These are phyloP conservation scores for Neltuma alba DNA, from an alignment of 306 rosid species.

Conservation along the genomic window DNA sequence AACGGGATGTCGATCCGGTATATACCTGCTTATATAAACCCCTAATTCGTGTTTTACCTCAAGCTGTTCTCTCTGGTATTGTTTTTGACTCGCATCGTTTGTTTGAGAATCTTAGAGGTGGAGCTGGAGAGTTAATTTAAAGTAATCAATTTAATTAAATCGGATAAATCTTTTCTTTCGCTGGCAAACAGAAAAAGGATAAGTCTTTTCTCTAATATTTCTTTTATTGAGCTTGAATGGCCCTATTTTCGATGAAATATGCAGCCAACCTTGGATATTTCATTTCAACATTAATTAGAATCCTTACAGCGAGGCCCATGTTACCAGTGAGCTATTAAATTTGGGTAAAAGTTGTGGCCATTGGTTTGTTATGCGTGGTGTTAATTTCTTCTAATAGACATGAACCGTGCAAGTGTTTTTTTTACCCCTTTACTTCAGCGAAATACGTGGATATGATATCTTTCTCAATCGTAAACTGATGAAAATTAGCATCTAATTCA, in stretches of 20 bases:
- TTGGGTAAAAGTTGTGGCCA: background rate
- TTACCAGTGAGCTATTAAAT: background rate
- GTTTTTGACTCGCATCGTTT: background rate
- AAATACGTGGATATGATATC: background rate
- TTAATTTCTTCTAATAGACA: background rate
- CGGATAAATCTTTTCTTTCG: background rate
- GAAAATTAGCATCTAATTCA: background rate
- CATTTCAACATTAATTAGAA: background rate
- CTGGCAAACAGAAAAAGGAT: no score
- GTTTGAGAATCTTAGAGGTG: background rate
- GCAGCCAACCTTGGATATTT: conserved; percentile 1
- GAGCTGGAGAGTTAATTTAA: background rate
- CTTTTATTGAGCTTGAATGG: background rate
- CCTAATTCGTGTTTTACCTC: background rate
- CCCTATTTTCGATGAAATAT: conserved; percentile 28
- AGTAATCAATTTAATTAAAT: background rate
- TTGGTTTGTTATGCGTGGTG: background rate
- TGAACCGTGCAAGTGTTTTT: background rate
- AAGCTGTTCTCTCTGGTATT: background rate
- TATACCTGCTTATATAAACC: background rate
- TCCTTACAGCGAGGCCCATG: conserved; percentile 11
- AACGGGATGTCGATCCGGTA: conserved; percentile 52
- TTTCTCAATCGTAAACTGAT: background rate
- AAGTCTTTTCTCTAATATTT: background rate
- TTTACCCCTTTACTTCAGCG: background rate